These are phyloP conservation scores for Rhodotorula toruloides DNA, from an alignment of 768 basidiomycete genomes.

Conservation along the genomic window DNA sequence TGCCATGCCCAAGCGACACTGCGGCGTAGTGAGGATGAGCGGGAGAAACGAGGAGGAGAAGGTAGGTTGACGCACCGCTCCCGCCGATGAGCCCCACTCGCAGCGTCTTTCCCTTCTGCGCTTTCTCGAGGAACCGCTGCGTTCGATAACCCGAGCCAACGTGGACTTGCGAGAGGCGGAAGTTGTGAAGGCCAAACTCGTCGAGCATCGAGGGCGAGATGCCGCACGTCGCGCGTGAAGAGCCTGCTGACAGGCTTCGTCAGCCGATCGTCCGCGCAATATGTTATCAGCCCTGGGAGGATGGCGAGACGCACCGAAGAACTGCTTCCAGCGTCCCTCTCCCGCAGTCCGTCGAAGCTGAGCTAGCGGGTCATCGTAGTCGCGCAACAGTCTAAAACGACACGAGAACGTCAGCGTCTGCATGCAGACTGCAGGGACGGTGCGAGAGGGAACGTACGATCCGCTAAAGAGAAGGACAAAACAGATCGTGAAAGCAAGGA, in stretches of 20 bases:
- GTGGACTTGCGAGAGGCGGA: slow-evolving; percentile 8
- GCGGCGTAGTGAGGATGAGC: background rate
- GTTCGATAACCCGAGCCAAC: slow-evolving; percentile 7
- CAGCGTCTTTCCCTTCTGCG: slow-evolving; percentile 1
- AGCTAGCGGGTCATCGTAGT: background rate
- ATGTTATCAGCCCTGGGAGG: too few species aligned
- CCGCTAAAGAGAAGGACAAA: background rate
- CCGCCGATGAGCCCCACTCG: slow-evolving; percentile 7
- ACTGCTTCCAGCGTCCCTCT: too few species aligned
- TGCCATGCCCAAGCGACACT: slow-evolving; percentile 9
- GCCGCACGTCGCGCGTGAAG: background rate
- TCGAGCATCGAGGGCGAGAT: background rate
- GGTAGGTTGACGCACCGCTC: background rate
- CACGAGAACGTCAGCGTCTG: background rate
- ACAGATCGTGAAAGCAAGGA: background rate
- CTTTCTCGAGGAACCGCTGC: background rate
- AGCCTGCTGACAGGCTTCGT: background rate
- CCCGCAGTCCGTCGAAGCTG: background rate
- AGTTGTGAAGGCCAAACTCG: slow-evolving; percentile 1
- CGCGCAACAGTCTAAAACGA: background rate
- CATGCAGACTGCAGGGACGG: too few species aligned
- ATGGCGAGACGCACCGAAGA: too few species aligned
- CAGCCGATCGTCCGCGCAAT: background rate
- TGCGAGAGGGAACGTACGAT: too few species aligned
- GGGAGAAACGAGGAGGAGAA: too few species aligned